These are phyloP conservation scores for Saccharomyces paradoxus DNA, from an alignment of 805 yeast genomes.

Conservation along the genomic window DNA sequence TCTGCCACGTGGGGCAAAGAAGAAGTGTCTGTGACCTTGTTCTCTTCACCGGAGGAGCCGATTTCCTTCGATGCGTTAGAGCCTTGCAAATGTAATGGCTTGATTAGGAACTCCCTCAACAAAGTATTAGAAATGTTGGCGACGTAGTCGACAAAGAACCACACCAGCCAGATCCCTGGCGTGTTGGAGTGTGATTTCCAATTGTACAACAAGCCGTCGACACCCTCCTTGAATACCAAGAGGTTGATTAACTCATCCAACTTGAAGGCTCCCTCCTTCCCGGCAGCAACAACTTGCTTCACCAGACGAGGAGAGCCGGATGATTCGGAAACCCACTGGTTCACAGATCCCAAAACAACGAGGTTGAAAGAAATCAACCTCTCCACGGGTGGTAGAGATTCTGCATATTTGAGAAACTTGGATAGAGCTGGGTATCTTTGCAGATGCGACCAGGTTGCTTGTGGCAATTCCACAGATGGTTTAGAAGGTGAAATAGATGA, in stretches of 20 bases:
- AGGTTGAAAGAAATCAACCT: not conserved
- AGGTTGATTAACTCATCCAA: slow-evolving; percentile 21
- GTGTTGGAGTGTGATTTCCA: slow-evolving; percentile 13
- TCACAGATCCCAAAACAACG: not conserved
- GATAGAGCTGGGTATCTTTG: slow-evolving; percentile 1
- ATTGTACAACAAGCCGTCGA: slow-evolving; percentile 18
- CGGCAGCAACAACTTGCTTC: not conserved
- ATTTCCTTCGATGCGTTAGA: slow-evolving; percentile 2
- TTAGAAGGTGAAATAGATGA: not conserved
- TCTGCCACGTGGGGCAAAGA: slow-evolving; percentile 24
- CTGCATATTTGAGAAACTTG: not conserved
- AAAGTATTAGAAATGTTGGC: slow-evolving; percentile 27
- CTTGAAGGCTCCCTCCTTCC: not conserved
- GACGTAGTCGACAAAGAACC: slow-evolving; percentile 24
- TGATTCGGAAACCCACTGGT: not conserved
- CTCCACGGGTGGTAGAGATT: not conserved
- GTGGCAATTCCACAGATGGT: not conserved
- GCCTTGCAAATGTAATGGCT: slow-evolving; percentile 19
- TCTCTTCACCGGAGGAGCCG: slow-evolving; percentile 4
- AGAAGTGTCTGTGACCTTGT: not conserved
- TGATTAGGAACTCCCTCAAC: slow-evolving; percentile 22
- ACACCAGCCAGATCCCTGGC: slow-evolving; percentile 25
- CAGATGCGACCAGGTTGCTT: slow-evolving; percentile 1
- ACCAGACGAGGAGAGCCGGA: not conserved
- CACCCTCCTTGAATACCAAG: slow-evolving; percentile 26